Evolutionary conservation across 2,329 filamentous ascomycete species (phyloP).

Genomic region (Fusarium keratoplasticum): DNA sequence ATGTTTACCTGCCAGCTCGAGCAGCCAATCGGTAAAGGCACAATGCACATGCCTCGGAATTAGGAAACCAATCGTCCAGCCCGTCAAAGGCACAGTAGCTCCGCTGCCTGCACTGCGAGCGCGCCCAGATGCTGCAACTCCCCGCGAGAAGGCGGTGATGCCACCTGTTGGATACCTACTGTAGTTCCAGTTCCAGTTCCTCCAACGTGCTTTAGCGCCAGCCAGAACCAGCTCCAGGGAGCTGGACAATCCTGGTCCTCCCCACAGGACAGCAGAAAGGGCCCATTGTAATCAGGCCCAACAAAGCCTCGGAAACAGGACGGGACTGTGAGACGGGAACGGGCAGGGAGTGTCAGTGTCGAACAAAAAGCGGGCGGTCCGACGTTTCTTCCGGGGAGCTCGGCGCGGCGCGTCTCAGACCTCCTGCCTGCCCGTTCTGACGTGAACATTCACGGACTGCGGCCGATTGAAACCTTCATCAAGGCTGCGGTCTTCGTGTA

Average conservation of each 20-base stretch:
- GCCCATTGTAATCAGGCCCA: background rate
- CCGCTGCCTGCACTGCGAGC: conserved; percentile 8
- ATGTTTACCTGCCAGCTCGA: background rate
- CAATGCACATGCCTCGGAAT: conserved; percentile 24
- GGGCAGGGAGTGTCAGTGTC: background rate
- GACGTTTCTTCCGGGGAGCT: conserved; percentile 19
- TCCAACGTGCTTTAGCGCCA: conserved; percentile 19
- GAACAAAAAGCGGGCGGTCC: conserved; percentile 1
- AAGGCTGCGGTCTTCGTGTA: conserved; percentile 9
- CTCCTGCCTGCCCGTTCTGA: background rate
- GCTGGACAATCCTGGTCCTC: conserved; percentile 16
- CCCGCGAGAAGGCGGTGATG: conserved; percentile 12
- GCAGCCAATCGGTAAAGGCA: conserved; percentile 13
- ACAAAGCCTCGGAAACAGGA: background rate
- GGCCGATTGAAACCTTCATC: conserved; percentile 11
- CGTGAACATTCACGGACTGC: conserved; percentile 25
- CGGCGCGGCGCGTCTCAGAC: background rate
- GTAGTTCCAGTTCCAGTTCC: conserved; percentile 11
- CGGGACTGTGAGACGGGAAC: background rate
- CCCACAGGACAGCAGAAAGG: conserved; percentile 9
- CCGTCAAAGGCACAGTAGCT: conserved; percentile 1
- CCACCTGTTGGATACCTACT: conserved; percentile 19
- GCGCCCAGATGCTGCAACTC: background rate
- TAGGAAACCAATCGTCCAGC: conserved; percentile 2
- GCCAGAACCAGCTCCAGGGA: conserved; percentile 23